Conservation (phyloP, 2,329 filamentous ascomycete species). For the Endoconidiophora polonica region DNA sequence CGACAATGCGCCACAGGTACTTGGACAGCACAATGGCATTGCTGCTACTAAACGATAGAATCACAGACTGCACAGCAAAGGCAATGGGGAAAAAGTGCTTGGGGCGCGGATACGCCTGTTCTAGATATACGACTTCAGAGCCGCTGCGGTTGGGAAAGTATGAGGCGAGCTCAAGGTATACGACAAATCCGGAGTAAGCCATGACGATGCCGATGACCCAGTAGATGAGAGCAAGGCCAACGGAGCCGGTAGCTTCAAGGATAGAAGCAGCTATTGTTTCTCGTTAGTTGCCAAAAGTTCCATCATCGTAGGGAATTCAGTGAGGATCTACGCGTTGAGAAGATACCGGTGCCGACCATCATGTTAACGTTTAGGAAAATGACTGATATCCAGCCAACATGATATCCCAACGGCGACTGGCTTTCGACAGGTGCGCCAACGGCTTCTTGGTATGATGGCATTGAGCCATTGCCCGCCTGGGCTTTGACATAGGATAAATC, state of each 20-base stretch:
- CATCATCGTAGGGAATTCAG: neutral
- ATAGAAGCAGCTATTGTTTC: constrained; percentile 34
- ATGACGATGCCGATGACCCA: constrained; percentile 48
- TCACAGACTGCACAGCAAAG: constrained; percentile 46
- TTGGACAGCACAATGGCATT: constrained; percentile 47
- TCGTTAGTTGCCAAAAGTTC: neutral
- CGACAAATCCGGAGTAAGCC: constrained; percentile 34
- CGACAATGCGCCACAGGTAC: constrained; percentile 44
- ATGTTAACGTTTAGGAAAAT: constrained; percentile 44
- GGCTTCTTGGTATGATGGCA: constrained; percentile 41
- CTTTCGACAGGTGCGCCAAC: constrained; percentile 44
- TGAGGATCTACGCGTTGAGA: constrained; percentile 39
- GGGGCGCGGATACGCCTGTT: constrained; percentile 49
- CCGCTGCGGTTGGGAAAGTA: constrained; percentile 53
- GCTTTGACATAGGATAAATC: constrained; percentile 26
- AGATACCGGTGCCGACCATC: constrained; percentile 49
- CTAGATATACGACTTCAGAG: constrained; percentile 49
- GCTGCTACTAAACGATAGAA: constrained; percentile 48
- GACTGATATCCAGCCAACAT: constrained; percentile 37
- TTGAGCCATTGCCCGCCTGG: constrained; percentile 31
- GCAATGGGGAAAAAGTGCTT: constrained; percentile 46
- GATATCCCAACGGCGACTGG: constrained; percentile 40
- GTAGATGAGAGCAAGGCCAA: constrained; percentile 45
- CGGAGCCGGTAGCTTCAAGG: constrained; percentile 41
- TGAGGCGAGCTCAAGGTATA: constrained; percentile 46